These are phyloP conservation scores for Kalmusia sp. DNA, from an alignment of 2,329 filamentous ascomycete genomes.

Conservation along the genomic window DNA sequence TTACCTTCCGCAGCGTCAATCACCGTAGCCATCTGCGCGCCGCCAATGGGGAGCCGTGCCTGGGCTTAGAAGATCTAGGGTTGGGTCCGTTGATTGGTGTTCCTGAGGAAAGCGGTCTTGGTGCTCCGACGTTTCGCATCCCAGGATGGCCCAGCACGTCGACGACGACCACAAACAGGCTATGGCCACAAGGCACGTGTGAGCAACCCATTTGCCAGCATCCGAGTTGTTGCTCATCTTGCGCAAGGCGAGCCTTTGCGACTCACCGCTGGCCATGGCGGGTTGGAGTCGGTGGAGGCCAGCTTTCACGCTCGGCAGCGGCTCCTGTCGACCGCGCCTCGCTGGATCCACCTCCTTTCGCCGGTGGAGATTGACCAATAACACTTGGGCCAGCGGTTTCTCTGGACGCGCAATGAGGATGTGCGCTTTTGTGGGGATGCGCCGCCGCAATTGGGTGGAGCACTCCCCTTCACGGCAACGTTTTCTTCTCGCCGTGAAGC, in stretches of 20 bases:
- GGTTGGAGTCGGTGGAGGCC: not conserved
- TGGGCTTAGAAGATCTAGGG: constrained; percentile 15
- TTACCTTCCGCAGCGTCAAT: constrained; percentile 10
- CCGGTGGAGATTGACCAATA: constrained; percentile 3
- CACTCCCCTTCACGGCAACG: not conserved
- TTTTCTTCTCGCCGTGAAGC: constrained; percentile 10
- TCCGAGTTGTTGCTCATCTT: not conserved
- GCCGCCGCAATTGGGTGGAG: constrained; percentile 19
- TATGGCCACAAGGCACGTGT: constrained; percentile 23
- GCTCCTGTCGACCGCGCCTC: not conserved
- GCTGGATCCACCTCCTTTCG: not conserved
- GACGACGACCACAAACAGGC: not conserved
- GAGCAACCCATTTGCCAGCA: constrained; percentile 22
- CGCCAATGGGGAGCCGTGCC: constrained; percentile 35
- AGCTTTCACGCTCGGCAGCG: not conserved
- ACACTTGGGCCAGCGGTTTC: constrained; percentile 11
- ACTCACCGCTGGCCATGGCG: not conserved
- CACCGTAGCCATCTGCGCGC: constrained; percentile 28
- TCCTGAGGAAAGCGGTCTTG: constrained; percentile 23
- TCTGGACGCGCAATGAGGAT: constrained; percentile 40
- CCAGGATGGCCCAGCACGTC: not conserved
- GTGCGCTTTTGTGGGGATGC: constrained; percentile 27
- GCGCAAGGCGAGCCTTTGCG: not conserved
- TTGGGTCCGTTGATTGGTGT: constrained; percentile 35
- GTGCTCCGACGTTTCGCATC: constrained; percentile 17